Conservation (phyloP, 345 rosid species). For the Eucalyptus microcorys region DNA sequence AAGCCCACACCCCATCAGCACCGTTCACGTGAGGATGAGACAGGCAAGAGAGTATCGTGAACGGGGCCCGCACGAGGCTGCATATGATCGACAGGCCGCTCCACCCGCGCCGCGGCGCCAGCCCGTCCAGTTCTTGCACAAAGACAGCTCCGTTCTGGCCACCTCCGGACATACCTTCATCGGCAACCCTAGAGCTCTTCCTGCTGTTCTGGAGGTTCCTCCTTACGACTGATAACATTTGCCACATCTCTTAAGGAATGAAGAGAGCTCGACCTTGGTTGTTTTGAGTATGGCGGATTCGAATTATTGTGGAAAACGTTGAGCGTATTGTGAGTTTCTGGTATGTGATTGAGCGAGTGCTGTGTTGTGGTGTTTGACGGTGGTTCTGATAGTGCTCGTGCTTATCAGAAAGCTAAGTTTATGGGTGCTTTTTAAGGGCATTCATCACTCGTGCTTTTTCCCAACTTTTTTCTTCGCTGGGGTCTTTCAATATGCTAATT, state of each 20-base stretch:
- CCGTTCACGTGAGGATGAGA: slow-evolving; percentile 47
- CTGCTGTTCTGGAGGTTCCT: slow-evolving; percentile 34
- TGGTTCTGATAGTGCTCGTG: slow-evolving; percentile 29
- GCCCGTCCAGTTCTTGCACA: background rate
- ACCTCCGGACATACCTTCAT: slow-evolving; percentile 31
- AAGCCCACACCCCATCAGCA: slow-evolving; percentile 62
- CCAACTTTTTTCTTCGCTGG: background rate
- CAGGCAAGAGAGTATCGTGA: slow-evolving; percentile 56
- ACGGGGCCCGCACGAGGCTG: slow-evolving; percentile 37
- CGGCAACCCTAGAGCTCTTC: slow-evolving; percentile 66
- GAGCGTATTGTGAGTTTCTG: background rate
- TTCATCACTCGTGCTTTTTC: background rate
- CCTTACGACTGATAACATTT: slow-evolving; percentile 21
- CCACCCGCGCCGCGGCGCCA: background rate
- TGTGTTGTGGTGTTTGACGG: background rate
- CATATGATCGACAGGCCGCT: slow-evolving; percentile 21
- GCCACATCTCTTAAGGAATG: slow-evolving; percentile 17
- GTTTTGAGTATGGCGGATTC: background rate
- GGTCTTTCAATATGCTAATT: background rate
- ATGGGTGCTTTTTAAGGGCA: slow-evolving; percentile 6
- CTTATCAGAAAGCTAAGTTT: slow-evolving; percentile 6
- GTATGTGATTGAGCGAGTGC: background rate
- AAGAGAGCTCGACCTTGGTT: background rate
- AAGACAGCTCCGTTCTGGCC: background rate
- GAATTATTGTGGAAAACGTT: background rate